Evolutionary conservation across 345 rosid species (phyloP), one percentile per base, ranked within the genome.

Genomic region (Bruguiera parviflora): DNA sequence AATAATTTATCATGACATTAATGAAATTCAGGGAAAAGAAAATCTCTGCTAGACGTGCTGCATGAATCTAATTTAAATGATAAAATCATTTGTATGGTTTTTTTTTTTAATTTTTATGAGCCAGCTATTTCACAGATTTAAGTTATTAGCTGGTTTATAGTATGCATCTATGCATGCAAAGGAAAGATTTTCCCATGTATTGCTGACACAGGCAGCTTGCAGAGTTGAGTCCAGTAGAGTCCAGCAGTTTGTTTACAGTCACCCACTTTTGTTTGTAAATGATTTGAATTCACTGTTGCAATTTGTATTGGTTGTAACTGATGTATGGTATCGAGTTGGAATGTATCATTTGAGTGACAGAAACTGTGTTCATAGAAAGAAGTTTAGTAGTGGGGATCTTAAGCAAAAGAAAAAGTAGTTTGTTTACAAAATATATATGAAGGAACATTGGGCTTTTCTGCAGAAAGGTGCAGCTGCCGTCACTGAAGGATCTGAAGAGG

Each of bases 391-490:
- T 39, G 47, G 47, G 49, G 49, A 43, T 43, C 49, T 43, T 43
- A 43, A 43, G 13, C 18, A 43, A 13, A 43, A 43, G 19, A 43
- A 8, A 43, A 43, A 39, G 49, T 3, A 13, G 49, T 11, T 43
- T 43, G 49, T 43, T 13, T 15, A 3, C 49, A 43, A 43, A 43
- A 33, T 8, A 33, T 43, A 15, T 43, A 13, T 43, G 58, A 7
- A 60, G n/a, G 71, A 61, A 37, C 25, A 66, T 64, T 1, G 56
- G 22, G 64, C 35, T 53, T 35, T 77, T 73, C 21, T 64, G 71
- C 94, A 95, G 99, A 90, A 88, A 92, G 96, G 97, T 70, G 82
- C 79, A 69, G 83, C 84, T 1, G 24, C 80, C 27, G 83, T 61
- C 69, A 73, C 81, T 62, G 87, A 84, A 81, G 91, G 55, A 69